These are phyloP conservation scores for Chrysosphaeria jannelii DNA, from an alignment of 2,329 filamentous ascomycete species.

Conservation along the genomic window DNA sequence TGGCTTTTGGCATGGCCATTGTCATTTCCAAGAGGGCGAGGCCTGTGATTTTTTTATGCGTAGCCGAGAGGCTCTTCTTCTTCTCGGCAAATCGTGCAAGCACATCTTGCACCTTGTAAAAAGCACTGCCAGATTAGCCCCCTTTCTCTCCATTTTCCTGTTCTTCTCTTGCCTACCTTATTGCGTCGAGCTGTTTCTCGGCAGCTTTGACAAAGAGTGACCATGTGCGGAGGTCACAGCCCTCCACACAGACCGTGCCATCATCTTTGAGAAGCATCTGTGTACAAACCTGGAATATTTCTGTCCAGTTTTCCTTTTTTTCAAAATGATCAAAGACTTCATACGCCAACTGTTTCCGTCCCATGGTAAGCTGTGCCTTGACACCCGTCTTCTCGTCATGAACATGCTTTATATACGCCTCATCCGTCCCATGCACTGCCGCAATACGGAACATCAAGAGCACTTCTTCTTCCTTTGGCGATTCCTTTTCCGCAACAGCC, in stretches of 20 bases:
- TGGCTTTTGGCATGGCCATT: conserved; percentile 7
- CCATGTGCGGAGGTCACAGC: conserved; percentile 14
- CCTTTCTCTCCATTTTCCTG: too few relatives aligned
- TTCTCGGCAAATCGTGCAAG: too few relatives aligned
- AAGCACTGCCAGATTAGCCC: too few relatives aligned
- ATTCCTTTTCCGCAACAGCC: conserved; percentile 11
- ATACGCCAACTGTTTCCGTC: conserved; percentile 17
- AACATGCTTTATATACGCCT: conserved; percentile 13
- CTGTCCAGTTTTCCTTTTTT: conserved; percentile 12
- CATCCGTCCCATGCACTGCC: conserved; percentile 12
- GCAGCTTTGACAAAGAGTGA: conserved; percentile 9
- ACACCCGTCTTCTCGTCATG: conserved; percentile 13
- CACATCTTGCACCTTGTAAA: conserved; percentile 7
- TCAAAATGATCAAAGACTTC: conserved; percentile 12
- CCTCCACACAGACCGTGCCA: conserved; percentile 12
- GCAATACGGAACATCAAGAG: conserved; percentile 18
- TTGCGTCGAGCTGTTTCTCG: conserved; percentile 6
- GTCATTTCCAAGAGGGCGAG: conserved; percentile 8
- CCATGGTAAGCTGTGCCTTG: conserved; percentile 14
- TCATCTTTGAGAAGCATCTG: conserved; percentile 14
- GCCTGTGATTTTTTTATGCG: conserved; percentile 10
- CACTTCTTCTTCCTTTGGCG: conserved; percentile 16
- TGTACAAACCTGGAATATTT: conserved; percentile 14
- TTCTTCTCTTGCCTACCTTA: too few relatives aligned
- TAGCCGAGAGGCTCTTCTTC: too few relatives aligned